Evolutionary conservation across 2,329 filamentous ascomycete genomes (phyloP), one percentile per base, ranked within the genome.

Genomic region (Aspergillus sergii): DNA sequence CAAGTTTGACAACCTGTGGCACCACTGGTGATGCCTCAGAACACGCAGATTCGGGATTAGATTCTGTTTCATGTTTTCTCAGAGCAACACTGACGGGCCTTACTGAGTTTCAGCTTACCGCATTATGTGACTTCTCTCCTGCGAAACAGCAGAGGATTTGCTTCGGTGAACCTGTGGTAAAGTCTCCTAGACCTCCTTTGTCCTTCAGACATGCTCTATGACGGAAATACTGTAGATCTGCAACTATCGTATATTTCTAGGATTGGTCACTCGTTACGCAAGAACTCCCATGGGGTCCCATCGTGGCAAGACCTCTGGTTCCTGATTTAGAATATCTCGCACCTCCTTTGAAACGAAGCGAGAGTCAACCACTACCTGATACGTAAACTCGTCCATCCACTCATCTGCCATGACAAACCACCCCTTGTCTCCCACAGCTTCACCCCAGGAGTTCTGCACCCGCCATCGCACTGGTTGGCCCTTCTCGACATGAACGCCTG

Each of bases 361-460:
- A 0, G 90, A 89, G 73, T 96, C 91, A 7, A 96, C 88, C 16
- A 96, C 93, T 9, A 90, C 92, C 82, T 96, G 93, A 74, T 94
- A 96, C 50, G 91, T 88, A 79, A 93, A 96, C 79, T 92, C 84
- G 65, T 91, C 88, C 86, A 92, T 89, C 89, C 89, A 92, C 23
- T 82, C 81, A 78, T 96, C 93, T 64, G 84, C 91, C 92, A 96
- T 96, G 65, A 96, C 91, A 73, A 95, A 95, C 85, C 92, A 96
- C 0, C 93, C 93, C 69, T 93, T 88, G 14, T 89, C 86, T 0
- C 93, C 93, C 0, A 85, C 85, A 0, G 73, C 80, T 46, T 87
- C 83, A 14, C 91, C 91, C 93, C 93, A 96, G 61, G 87, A 91
- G 75, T 96, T 96, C 84, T 96, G 90, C 8, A 96, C 92, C 59